Percentiles rank a stretch among this genome's conserved stretches.
These are phyloP conservation scores for Phycomyces blakesleeanus DNA, from an alignment of 192 early-diverging fungal genomes.

Conservation along the genomic window DNA sequence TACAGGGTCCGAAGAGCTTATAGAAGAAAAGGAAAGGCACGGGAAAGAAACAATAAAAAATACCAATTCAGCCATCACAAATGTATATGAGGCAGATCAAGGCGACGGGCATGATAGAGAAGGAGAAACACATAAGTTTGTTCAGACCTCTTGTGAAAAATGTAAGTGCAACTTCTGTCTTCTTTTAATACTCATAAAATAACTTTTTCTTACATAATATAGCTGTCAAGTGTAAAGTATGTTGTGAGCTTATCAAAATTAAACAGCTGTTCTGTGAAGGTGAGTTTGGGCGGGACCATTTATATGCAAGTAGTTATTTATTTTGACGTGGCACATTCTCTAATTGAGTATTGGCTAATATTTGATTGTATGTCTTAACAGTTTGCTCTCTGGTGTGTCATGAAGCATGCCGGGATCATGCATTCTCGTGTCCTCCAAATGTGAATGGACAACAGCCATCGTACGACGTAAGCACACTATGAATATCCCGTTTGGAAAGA, in stretches of 20 bases:
- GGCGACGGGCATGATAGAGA: neutral
- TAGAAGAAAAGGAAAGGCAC: no score
- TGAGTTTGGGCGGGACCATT: constrained; percentile 11
- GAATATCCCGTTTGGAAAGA: neutral
- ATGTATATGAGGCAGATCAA: neutral
- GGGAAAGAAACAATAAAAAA: no score
- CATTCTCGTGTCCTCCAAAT: constrained; percentile 29
- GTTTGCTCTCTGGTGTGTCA: constrained; percentile 33
- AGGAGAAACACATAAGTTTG: neutral
- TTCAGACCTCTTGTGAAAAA: neutral
- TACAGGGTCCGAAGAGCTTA: no score
- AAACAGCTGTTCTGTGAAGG: constrained; percentile 52
- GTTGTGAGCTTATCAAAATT: constrained; percentile 39
- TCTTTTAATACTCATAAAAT: neutral
- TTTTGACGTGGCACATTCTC: no score
- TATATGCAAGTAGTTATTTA: no score
- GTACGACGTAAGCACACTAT: constrained; percentile 23
- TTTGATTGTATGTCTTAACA: no score
- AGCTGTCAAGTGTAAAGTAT: constrained; percentile 49
- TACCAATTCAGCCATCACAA: no score
- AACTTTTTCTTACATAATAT: no score
- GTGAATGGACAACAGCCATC: constrained; percentile 30
- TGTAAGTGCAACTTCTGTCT: neutral
- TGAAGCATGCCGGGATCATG: constrained; percentile 20
- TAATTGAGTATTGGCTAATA: neutral